Evolutionary conservation across 164 flowering plant species (phyloP).

Genomic region (Tetrastigma voinierianum): DNA sequence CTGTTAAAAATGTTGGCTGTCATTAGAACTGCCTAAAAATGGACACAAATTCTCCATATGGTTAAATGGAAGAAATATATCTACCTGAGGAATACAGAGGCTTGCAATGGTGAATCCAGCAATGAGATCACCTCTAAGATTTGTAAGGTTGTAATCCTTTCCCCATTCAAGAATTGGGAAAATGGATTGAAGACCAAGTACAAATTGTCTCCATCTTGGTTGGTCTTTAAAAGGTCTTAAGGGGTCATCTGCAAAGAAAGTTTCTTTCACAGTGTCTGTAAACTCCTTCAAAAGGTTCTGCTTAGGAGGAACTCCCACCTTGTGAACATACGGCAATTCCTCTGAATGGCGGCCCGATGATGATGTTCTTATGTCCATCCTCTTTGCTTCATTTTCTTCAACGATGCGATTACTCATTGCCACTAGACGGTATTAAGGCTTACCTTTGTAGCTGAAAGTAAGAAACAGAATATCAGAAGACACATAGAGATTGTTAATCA

Average conservation of each 20-base stretch:
- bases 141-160: constrained; percentile 42
- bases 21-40: not conserved
- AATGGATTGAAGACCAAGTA: constrained; percentile 59
- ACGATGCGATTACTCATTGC: not conserved
- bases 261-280: constrained; percentile 46
- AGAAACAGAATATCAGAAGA: too few species aligned
- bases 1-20: constrained; percentile 27
- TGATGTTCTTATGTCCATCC: constrained; percentile 35
- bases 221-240: constrained; percentile 70
- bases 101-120: constrained; percentile 89
- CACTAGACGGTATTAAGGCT: too few species aligned
- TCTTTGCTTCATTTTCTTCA: constrained; percentile 32
- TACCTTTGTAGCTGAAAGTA: too few species aligned
- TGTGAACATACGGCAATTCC: constrained; percentile 38
- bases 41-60: not conserved
- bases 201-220: constrained; percentile 43
- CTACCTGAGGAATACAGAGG: constrained; percentile 85
- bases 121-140: constrained; percentile 66
- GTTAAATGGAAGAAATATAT: too few species aligned
- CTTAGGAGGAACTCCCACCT: constrained; percentile 62
- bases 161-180: constrained; percentile 81
- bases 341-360: constrained; percentile 28
- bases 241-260: constrained; percentile 77
- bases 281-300: constrained; percentile 56
- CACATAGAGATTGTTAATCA: too few species aligned